These are phyloP conservation scores for Zelonia costaricensis DNA, from an alignment of 208 protist species.

Conservation along the genomic window DNA sequence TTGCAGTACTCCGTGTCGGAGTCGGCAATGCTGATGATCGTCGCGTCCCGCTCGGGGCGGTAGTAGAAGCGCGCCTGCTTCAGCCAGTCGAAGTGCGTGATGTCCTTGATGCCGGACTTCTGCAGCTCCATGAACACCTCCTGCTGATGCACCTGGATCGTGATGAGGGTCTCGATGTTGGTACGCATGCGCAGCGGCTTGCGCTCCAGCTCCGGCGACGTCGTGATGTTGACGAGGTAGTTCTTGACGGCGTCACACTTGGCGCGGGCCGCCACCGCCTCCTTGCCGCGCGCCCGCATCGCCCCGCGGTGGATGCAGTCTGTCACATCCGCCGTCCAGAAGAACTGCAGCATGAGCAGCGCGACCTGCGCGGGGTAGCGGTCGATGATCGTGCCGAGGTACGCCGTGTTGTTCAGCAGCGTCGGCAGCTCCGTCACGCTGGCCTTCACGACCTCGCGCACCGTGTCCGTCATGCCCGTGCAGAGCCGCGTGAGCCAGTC, in stretches of 20 bases:
- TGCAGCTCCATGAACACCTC: constrained; percentile 94
- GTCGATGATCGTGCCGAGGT: constrained; percentile 92
- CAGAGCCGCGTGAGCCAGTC: constrained; percentile 94
- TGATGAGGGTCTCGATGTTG: constrained; percentile 96
- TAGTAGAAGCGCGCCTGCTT: constrained; percentile 96
- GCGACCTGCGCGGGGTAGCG: constrained; percentile 96
- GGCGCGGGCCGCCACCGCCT: constrained; percentile 66
- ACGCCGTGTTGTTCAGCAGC: constrained; percentile 80
- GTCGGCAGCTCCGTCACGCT: constrained; percentile 88
- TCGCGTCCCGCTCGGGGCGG: constrained; percentile 88
- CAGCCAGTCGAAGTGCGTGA: constrained; percentile 94
- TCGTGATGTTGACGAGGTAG: constrained; percentile 92
- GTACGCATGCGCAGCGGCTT: constrained; percentile 90
- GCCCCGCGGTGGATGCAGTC: constrained; percentile 90
- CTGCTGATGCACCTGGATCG: constrained; percentile 95
- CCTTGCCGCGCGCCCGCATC: constrained; percentile 80
- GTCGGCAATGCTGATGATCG: constrained; percentile 93
- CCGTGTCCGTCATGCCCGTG: constrained; percentile 90
- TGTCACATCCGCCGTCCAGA: constrained; percentile 96
- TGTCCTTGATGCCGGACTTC: constrained; percentile 85
- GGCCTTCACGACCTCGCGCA: constrained; percentile 90
- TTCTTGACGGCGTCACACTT: constrained; percentile 92
- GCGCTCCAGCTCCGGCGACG: constrained; percentile 83
- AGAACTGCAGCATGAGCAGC: constrained; percentile 96
- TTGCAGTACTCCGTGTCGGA: constrained; percentile 95